Evolutionary conservation across 2,329 filamentous ascomycete species (phyloP), one percentile per base, ranked within the genome.

Genomic region (Sporothrix brasiliensis): DNA sequence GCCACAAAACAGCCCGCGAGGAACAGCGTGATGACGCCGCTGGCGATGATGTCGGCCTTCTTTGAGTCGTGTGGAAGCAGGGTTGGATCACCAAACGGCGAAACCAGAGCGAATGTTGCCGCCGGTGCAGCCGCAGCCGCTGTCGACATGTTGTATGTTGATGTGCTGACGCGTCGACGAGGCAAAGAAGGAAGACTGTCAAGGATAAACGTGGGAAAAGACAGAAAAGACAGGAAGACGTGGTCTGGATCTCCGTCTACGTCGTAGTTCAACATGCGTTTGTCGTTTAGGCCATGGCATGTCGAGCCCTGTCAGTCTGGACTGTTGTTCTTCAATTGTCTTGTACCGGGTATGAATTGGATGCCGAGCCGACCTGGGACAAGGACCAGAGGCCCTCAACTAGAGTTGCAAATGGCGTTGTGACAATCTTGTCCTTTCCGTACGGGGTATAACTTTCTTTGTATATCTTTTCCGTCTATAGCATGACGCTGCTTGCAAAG

Each of bases 1-100:
- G 72, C 72, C n/a, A 81, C 78, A 56, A 81, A 77, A 0, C 75
- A 50, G 13, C 76, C 76, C 3, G 78, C 76, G 21, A 81, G 74
- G 13, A 77, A n/a, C 70, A 75, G 74, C 9, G 76, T 77, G 34
- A 78, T 56, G 10, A 76, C 52, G 4, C 76, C 67, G 69, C 75
- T 76, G 4, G 71, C 76, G 27, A 76, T 74, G 47, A 78, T 75
- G 65, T 75, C 74, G 4, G 73, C 66, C 49, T 77, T 75, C 61
- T 71, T 69, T 52, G 60, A 66, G 27, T 73, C 71, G 56, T 71
- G 72, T 1, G 72, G 69, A 27, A 72, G 71, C 16, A 34, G 24
- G 16, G 65, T 6, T 1, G 10, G 6, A 21, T 58, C 34, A 47
- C 69, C 58, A 47, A 65, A 61, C 2, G 69, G 47, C 30, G 65